Base-by-base conservation (phyloP, 768 basidiomycete genomes). In the Trametes elegans region DNA sequence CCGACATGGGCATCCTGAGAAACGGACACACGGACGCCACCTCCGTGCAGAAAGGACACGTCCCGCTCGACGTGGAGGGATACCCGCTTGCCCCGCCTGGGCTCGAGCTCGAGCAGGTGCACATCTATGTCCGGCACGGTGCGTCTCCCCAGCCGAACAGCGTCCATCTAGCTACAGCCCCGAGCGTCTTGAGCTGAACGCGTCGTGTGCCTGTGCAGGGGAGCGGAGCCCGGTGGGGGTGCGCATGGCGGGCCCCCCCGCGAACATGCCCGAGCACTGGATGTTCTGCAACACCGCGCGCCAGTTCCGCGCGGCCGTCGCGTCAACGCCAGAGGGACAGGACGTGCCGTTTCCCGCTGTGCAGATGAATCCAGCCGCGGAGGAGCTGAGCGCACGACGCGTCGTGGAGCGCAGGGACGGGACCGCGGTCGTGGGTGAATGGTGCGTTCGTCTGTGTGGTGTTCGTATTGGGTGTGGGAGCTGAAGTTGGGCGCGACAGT, bases 81-180 rank as follows among this genome's bases (percentile, higher is more conserved):
- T 90, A 90, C 64, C 80, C 83, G 3, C 65, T 74, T 29, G 78
- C 83, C 0, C 88, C 88, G 2, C 53, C 68, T 2, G 77, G 71
- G 23, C 73, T 90, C 16, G 55, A 74, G 60, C 72, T 90, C 35
- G 77, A 85, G 65, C 88, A 90, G 66, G 86, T 90, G 10, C 85
- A 90, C 66, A 69, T 90, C 34, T 90, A 82, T 63, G 79, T 87
- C 4, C 76, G 89, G 23, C 89, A 91, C 67, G 88, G 88, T 88
- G 52, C 43, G 82, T 72, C 49, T 31, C n/a, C 35, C 52, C 3
- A 21, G 19, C 36, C 19, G 13, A 3, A 5, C 32, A n/a, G 10
- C n/a, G 21, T 11, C 19, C 27, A n/a, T n/a, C n/a, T n/a, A n/a
- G n/a, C n/a, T n/a, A n/a, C n/a, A 24, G 0, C 18, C n/a, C 43